Evolutionary conservation across 176 grass and related monocot genomes (phyloP), one percentile per base, ranked within the genome.

Genomic region (Urochloa ruziziensis): DNA sequence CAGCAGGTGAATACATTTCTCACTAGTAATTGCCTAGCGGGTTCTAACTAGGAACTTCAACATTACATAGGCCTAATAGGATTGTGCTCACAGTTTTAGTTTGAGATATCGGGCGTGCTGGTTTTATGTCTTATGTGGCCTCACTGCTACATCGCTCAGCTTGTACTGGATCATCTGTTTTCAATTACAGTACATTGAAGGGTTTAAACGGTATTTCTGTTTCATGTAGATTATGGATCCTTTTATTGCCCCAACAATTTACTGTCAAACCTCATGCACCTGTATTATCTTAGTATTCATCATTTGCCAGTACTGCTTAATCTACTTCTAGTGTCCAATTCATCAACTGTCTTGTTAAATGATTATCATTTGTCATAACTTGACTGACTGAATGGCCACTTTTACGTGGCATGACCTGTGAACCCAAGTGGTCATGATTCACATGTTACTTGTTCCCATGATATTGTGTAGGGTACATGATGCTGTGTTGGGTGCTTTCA

Each of bases 1-100:
- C 90, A 96, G 43, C 65, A 73, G 75, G 94, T 96, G 84, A 83
- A 70, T 73, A 24, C 36, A 71, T 51, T 47, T 73, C 32, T 53
- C 16, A 27, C 25, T 47, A 40, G 25, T 74, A 54, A 73, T 15
- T n/a, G 25, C 37, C 24, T 72, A 32, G 28, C 64, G 60, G 25
- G 17, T 59, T 83, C 59, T 24, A 40, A 62, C 35, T 34, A 71
- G 1, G 74, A 25, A 64, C 4, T 39, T 10, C 0, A n/a, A 54
- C 19, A 54, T 2, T 24, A 58, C 54, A 32, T 29, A 67, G 34
- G 39, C 64, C 33, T 12, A n/a, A n/a, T n/a, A 67, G 34, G 36
- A 67, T 11, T 7, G 10, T 12, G 21, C 2, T 2, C 7, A 15
- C 25, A 77, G 16, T 70, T 70, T 36, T 57, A 35, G 73, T 57